These are phyloP conservation scores for Vanrija sp. DNA, from an alignment of 1,284 basidiomycete genomes.

Conservation along the genomic window DNA sequence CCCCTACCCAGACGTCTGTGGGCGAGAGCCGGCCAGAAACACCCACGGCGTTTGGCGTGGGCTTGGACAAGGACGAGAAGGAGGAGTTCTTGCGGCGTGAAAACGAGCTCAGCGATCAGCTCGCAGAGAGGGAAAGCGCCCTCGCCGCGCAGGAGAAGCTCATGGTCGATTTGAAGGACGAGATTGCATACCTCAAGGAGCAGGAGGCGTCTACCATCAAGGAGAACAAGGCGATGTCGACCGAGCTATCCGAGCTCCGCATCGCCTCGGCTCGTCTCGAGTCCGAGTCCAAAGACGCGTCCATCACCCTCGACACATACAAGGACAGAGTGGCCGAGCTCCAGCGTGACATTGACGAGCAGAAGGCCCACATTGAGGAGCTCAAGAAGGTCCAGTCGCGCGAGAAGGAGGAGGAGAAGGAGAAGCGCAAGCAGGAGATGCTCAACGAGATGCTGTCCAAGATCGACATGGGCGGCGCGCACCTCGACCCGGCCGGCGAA, in stretches of 20 bases:
- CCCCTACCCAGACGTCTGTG: constrained; percentile 60
- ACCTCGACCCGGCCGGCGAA: constrained; percentile 31
- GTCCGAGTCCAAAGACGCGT: constrained; percentile 92
- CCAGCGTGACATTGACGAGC: constrained; percentile 82
- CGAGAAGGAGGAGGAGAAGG: constrained; percentile 95
- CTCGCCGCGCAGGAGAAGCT: constrained; percentile 60
- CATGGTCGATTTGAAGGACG: constrained; percentile 77
- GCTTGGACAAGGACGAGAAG: constrained; percentile 91
- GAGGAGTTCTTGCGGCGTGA: constrained; percentile 96
- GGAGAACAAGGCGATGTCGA: constrained; percentile 84
- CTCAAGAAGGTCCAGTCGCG: constrained; percentile 74
- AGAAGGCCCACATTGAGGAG: constrained; percentile 74
- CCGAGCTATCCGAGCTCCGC: constrained; percentile 82
- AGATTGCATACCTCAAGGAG: constrained; percentile 82
- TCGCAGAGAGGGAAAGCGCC: constrained; percentile 85
- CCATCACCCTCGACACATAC: constrained; percentile 91
- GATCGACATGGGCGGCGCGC: constrained; percentile 65
- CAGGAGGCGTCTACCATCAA: constrained; percentile 62
- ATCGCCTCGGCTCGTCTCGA: constrained; percentile 87
- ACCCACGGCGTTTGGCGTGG: constrained; percentile 54
- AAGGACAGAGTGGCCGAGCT: constrained; percentile 92
- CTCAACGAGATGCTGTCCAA: constrained; percentile 99
- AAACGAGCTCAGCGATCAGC: constrained; percentile 90
- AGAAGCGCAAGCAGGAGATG: constrained; percentile 98
- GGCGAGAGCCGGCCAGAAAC: constrained; percentile 53